Evolutionary conservation across 176 grass and related monocot genomes (phyloP).

Genomic region (Tuctoria greenei): DNA sequence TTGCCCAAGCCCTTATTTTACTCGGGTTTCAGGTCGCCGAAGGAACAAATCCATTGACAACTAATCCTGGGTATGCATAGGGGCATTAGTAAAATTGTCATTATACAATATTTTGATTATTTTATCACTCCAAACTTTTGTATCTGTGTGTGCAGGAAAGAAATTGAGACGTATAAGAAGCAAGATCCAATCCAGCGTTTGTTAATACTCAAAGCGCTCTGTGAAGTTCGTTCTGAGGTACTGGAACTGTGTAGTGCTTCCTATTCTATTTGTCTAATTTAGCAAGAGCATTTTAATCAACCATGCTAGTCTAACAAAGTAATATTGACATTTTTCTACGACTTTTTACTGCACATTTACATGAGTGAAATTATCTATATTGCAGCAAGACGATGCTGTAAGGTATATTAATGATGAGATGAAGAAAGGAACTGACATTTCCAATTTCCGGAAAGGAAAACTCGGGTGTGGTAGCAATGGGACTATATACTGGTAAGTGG

Average conservation of each 20-base stretch:
- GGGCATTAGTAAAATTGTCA: background rate
- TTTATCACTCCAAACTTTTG: slow-evolving; percentile 1
- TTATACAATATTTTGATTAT: background rate
- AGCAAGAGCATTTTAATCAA: slow-evolving; percentile 17
- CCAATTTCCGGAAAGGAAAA: slow-evolving; percentile 70
- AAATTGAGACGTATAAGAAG: slow-evolving; percentile 60
- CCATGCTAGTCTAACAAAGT: background rate
- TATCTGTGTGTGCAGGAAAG: slow-evolving; percentile 54
- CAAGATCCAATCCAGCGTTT: slow-evolving; percentile 67
- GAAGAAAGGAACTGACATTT: slow-evolving; percentile 66
- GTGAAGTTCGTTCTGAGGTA: slow-evolving; percentile 92
- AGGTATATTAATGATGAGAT: slow-evolving; percentile 68
- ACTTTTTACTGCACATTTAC: slow-evolving; percentile 13
- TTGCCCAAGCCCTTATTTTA: slow-evolving; percentile 17
- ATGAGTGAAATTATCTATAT: slow-evolving; percentile 28
- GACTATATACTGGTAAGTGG: slow-evolving; percentile 68
- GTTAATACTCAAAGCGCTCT: slow-evolving; percentile 83
- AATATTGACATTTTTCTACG: slow-evolving; percentile 3
- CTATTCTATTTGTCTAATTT: slow-evolving; percentile 4
- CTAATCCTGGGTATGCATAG: slow-evolving; percentile 62
- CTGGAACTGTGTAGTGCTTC: background rate
- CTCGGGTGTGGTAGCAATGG: slow-evolving; percentile 52
- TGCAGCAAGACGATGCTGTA: slow-evolving; percentile 83
- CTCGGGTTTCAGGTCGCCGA: slow-evolving; percentile 69
- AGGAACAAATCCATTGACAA: slow-evolving; percentile 64